Conservation (phyloP, 805 yeast genomes). For the Nakazawaea pomicola region DNA sequence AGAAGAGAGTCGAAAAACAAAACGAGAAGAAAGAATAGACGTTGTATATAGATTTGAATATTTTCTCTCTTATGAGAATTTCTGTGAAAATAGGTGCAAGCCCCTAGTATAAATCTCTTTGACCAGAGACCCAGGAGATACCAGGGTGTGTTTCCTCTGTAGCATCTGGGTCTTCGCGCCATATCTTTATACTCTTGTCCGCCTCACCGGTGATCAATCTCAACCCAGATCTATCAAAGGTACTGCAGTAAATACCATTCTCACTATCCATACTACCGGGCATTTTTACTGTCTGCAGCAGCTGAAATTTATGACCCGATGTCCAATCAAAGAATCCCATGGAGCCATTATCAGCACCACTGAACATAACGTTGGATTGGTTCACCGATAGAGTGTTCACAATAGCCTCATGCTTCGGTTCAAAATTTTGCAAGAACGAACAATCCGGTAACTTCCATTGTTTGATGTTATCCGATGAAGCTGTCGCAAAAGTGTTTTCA, state of each 20-base stretch:
- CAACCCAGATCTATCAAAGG: conserved; percentile 76
- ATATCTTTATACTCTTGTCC: conserved; percentile 81
- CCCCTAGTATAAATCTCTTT: not conserved
- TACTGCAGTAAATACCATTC: conserved; percentile 60
- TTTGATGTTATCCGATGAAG: conserved; percentile 73
- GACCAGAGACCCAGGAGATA: conserved; percentile 26
- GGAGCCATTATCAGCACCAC: conserved; percentile 82
- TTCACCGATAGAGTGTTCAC: conserved; percentile 68
- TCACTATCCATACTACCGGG: conserved; percentile 73
- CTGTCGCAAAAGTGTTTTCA: conserved; percentile 74
- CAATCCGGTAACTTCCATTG: conserved; percentile 86
- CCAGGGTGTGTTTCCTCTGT: conserved; percentile 31
- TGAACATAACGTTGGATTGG: conserved; percentile 56
- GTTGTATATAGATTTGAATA: too few species aligned
- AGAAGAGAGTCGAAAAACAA: conserved; percentile 29
- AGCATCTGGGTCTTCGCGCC: conserved; percentile 48
- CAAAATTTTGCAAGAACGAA: conserved; percentile 45
- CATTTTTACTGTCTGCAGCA: conserved; percentile 43
- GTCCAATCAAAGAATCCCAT: conserved; percentile 76
- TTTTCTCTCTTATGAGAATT: too few species aligned
- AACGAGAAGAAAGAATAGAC: not conserved
- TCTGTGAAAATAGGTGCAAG: too few species aligned
- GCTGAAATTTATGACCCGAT: conserved; percentile 60
- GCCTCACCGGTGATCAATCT: conserved; percentile 83
- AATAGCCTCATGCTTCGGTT: conserved; percentile 41